Evolutionary conservation across 345 rosid species (phyloP).

Genomic region (Ceriops zippeliana): DNA sequence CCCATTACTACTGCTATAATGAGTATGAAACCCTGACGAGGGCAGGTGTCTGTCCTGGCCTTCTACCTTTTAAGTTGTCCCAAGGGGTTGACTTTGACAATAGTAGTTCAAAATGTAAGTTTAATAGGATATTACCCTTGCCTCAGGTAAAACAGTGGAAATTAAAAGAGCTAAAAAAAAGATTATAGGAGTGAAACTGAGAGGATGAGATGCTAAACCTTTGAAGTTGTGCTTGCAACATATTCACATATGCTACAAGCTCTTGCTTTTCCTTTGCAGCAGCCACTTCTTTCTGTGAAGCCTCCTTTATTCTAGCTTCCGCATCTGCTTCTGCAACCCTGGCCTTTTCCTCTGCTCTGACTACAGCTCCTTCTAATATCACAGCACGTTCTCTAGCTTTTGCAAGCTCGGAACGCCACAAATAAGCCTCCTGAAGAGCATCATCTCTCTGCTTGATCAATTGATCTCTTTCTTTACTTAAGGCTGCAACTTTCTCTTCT

Average conservation of each 20-base stretch:
- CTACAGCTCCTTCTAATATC: constrained; percentile 85
- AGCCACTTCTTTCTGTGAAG: constrained; percentile 64
- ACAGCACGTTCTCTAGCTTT: constrained; percentile 94
- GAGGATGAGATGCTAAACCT: constrained; percentile 46
- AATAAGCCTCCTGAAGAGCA: constrained; percentile 78
- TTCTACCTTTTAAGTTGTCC: too few relatives aligned
- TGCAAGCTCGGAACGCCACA: constrained; percentile 96
- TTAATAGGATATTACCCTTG: not conserved
- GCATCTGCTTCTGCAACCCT: constrained; percentile 74
- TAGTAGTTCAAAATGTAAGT: too few relatives aligned
- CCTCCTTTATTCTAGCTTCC: constrained; percentile 76
- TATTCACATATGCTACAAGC: constrained; percentile 75
- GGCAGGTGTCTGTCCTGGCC: too few relatives aligned
- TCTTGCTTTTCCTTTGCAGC: constrained; percentile 84
- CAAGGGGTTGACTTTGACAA: too few relatives aligned
- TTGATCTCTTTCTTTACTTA: constrained; percentile 73
- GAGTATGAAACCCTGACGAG: too few relatives aligned
- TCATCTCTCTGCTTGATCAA: constrained; percentile 78
- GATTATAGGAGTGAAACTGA: not conserved
- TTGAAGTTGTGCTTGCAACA: constrained; percentile 80
- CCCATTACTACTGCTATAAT: too few relatives aligned
- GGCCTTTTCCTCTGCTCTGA: constrained; percentile 89
- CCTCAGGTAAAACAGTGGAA: not conserved
- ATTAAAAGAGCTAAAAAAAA: not conserved
- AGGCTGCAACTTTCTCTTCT: constrained; percentile 54